Conservation (phyloP, 2,329 filamentous ascomycete genomes). For the Pseudogymnoascus sp. region DNA sequence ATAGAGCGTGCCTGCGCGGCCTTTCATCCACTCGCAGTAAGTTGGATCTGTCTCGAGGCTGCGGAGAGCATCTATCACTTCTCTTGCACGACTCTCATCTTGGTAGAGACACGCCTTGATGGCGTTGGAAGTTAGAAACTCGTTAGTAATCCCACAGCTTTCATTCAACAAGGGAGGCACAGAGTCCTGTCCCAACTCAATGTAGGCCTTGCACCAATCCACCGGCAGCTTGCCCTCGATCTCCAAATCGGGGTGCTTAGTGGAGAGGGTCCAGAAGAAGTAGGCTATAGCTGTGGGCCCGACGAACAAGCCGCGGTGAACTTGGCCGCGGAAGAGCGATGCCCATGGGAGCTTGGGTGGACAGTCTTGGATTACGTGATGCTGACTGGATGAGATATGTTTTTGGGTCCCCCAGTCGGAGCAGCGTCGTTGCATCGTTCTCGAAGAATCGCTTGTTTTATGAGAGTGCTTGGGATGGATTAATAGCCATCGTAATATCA, state of each 20-base stretch:
- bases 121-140: constrained; percentile 12
- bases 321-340: background rate
- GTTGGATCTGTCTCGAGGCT: background rate
- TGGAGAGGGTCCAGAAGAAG: constrained; percentile 43
- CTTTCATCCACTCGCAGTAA: constrained; percentile 31
- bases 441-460: background rate
- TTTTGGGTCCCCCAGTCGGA: constrained; percentile 11
- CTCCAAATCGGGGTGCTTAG: constrained; percentile 36
- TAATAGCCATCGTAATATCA: background rate
- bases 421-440: constrained; percentile 5
- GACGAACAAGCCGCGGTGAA: constrained; percentile 36
- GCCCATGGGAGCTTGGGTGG: constrained; percentile 12
- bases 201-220: constrained; percentile 13
- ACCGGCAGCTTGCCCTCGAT: constrained; percentile 16
- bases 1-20: constrained; percentile 60
- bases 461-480: background rate
- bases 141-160: constrained; percentile 12
- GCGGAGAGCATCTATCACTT: constrained; percentile 9
- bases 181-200: constrained; percentile 9
- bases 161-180: background rate
- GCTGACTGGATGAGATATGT: constrained; percentile 10
- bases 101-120: constrained; percentile 12
- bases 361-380: background rate
- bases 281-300: constrained; percentile 49
- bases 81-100: background rate